A percentile compares a stretch with the other conserved stretches of the same genome.
These are phyloP conservation scores for Aspergillus bertholletiae DNA, from an alignment of 495 filamentous ascomycete genomes.

Conservation along the genomic window DNA sequence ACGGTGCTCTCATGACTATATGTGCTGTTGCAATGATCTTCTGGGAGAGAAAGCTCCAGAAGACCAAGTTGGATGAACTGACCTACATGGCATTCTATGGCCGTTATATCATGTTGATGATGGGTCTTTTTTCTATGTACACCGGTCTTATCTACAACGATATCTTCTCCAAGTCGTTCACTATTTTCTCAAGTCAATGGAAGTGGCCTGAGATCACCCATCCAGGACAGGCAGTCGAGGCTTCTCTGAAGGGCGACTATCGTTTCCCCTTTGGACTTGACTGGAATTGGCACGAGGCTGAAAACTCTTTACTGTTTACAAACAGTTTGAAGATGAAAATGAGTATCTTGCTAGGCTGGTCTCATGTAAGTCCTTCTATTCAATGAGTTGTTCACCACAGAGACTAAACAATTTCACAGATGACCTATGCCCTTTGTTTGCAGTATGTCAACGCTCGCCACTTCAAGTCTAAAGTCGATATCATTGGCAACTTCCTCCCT, in stretches of 20 bases:
- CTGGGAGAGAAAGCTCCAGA: conserved; percentile 78
- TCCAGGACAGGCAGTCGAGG: conserved; percentile 56
- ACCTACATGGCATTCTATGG: conserved; percentile 98
- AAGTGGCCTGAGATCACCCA: conserved; percentile 69
- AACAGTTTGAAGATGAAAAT: conserved; percentile 99
- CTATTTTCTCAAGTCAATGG: conserved; percentile 88
- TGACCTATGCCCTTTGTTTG: conserved; percentile 95
- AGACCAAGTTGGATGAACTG: conserved; percentile 88
- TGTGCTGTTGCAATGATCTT: conserved; percentile 89
- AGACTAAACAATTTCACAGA: conserved; percentile 39
- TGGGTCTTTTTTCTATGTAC: conserved; percentile 95
- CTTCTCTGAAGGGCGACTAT: conserved; percentile 63
- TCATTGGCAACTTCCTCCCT: conserved; percentile 94
- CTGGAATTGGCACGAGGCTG: conserved; percentile 93
- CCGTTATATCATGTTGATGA: conserved; percentile 96
- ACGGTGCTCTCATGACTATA: conserved; percentile 79
- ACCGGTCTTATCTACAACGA: conserved; percentile 98
- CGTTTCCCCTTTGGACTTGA: conserved; percentile 95
- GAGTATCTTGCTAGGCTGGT: conserved; percentile 92
- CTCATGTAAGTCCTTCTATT: conserved; percentile 55
- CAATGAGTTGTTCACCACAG: neutral
- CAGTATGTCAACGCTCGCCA: conserved; percentile 90
- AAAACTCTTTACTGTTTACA: conserved; percentile 88
- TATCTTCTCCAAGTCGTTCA: conserved; percentile 87
- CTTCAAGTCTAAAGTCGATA: conserved; percentile 90